phyloP scores from a whole-genome alignment of 2,329 filamentous ascomycete genomes.

The Coleophoma eucalyptorum region DNA sequence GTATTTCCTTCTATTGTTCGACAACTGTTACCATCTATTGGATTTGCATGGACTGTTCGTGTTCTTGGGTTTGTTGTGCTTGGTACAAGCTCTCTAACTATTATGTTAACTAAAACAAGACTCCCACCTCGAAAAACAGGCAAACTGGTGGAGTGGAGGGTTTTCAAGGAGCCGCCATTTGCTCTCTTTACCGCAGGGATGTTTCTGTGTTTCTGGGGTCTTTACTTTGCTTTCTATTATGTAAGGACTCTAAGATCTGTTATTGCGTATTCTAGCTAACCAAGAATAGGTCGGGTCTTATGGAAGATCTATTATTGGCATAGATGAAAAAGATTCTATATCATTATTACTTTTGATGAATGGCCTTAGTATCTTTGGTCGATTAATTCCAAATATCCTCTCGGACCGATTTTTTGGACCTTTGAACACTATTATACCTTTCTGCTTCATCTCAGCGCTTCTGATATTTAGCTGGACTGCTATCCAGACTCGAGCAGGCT shows the following conservation, averaged over 20 bases:
- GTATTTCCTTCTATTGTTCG: constrained; percentile 56
- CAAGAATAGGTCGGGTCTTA: no score
- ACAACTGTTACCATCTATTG: constrained; percentile 31
- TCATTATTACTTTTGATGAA: constrained; percentile 49
- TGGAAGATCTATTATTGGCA: constrained; percentile 32
- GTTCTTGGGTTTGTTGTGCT: constrained; percentile 42
- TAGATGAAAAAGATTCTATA: constrained; percentile 36
- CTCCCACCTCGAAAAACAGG: constrained; percentile 33
- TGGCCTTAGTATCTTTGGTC: constrained; percentile 42
- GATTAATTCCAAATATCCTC: constrained; percentile 39
- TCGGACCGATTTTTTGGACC: constrained; percentile 42
- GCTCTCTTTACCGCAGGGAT: constrained; percentile 36
- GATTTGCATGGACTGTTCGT: constrained; percentile 39
- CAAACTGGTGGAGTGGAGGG: constrained; percentile 36
- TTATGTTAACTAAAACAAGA: constrained; percentile 27
- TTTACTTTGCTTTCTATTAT: constrained; percentile 33
- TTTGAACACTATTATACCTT: constrained; percentile 45
- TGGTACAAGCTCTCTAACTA: constrained; percentile 28
- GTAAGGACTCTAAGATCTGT: no score
- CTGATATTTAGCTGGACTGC: constrained; percentile 43
- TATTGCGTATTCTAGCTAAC: no score
- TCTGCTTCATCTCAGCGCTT: constrained; percentile 28
- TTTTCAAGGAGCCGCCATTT: constrained; percentile 39
- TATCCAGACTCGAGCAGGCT: constrained; percentile 32
- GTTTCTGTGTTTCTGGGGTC: constrained; percentile 25